Base-by-base conservation (phyloP, 2,329 filamentous ascomycete genomes). In the Talaromyces sp. region DNA sequence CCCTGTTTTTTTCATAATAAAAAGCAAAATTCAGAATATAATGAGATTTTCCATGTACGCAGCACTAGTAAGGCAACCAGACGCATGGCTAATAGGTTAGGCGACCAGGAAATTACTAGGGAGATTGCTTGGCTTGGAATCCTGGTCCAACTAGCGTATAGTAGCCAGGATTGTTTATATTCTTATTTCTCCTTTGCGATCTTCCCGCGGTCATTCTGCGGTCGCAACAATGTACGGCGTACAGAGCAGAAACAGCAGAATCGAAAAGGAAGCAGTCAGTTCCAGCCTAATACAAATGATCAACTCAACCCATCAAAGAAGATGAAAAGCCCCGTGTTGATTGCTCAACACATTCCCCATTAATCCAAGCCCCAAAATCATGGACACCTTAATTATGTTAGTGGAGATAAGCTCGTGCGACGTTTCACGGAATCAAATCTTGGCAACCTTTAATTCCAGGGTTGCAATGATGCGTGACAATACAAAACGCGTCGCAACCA, bases 331-430 rank as follows among this genome's bases (percentile, higher is more conserved):
- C 5, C 24, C 4, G 9, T 27, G 24, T 27, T 5, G 24, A 9
- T 27, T 27, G 24, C 24, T 27, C 35, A 55, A 49, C 30, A 56
- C 47, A 54, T 57, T 57, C 52, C 42, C 45, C 30, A 52, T 52
- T 55, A 30, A 52, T 56, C 52, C 39, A 41, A 51, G 50, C 32
- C 40, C 52, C 54, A 50, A 42, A 49, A 50, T 51, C 39, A 49
- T 52, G 60, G 58, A 68, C 17, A 39, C 61, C 52, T 65, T 67
- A 65, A 70, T 66, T 67, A 66, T 70, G 62, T 62, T 67, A 65
- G 66, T 68, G 68, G 67, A 68, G 68, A 69, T 70, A 67, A 70
- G 66, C 67, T 69, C 66, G 66, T 68, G 66, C 62, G 64, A 69
- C 65, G 67, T 70, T 69, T 67, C 68, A 70, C 66, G 57, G 52